A percentile compares a stretch with the other conserved stretches of the same genome.
These are phyloP conservation scores for Cyamopsis tetragonoloba DNA, from an alignment of 306 rosid genomes.

Conservation along the genomic window DNA sequence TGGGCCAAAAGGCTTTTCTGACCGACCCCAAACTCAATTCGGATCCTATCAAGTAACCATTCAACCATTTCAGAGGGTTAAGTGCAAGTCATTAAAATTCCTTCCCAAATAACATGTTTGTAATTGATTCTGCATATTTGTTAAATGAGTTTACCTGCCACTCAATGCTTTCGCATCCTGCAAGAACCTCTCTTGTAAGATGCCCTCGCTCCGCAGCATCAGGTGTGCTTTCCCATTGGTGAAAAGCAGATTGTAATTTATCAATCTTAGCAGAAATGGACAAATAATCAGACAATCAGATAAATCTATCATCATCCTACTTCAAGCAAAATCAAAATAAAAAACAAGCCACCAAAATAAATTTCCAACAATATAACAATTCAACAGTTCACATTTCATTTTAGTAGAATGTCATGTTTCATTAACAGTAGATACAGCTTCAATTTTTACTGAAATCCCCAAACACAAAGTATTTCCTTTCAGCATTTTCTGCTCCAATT, in stretches of 20 bases:
- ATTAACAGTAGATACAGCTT: not conserved
- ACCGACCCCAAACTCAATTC: too few species aligned
- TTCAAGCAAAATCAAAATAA: not conserved
- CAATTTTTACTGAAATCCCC: slow-evolving; percentile 7
- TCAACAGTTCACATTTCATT: slow-evolving; percentile 1
- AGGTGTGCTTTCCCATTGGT: slow-evolving; percentile 68
- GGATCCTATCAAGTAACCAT: too few species aligned
- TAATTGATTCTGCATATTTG: not conserved
- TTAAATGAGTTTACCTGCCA: slow-evolving; percentile 74
- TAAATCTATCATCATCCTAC: not conserved
- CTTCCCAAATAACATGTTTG: not conserved
- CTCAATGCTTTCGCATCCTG: slow-evolving; percentile 74
- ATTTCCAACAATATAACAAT: not conserved
- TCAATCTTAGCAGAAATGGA: slow-evolving; percentile 58
- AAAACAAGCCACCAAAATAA: slow-evolving; percentile 7
- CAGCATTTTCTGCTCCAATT: not conserved
- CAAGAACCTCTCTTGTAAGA: slow-evolving; percentile 58
- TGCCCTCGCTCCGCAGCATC: slow-evolving; percentile 47
- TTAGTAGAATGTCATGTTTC: not conserved
- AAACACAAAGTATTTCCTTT: not conserved
- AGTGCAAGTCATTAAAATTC: not conserved
- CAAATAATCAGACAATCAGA: slow-evolving; percentile 11
- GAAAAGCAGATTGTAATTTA: slow-evolving; percentile 69
- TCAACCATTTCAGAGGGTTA: not conserved
- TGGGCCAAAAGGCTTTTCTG: too few species aligned